Evolutionary conservation across 495 filamentous ascomycete genomes (phyloP).

Genomic region (Penicillium bialowiezense): DNA sequence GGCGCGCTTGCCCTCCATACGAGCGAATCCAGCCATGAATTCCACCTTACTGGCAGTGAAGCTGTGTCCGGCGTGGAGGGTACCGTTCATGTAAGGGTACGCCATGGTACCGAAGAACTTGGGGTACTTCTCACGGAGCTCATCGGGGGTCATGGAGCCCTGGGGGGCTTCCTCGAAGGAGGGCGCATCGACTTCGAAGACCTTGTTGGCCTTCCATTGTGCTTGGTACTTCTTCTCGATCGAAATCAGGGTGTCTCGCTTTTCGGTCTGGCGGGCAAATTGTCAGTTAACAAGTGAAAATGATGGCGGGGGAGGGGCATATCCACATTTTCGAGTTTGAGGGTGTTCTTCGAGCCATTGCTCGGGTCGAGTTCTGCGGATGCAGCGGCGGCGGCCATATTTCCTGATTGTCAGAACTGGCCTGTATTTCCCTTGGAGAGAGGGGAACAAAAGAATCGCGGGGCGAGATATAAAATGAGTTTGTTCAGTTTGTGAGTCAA

Average conservation of each 20-base stretch:
- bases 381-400: constrained; percentile 55
- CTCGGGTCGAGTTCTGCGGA: constrained; percentile 56
- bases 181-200: constrained; percentile 87
- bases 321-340: constrained; percentile 70
- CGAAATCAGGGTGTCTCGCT: constrained; percentile 81
- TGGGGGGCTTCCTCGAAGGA: constrained; percentile 70
- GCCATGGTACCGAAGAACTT: constrained; percentile 95
- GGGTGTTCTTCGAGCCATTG: constrained; percentile 61
- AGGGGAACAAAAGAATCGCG: constrained; percentile 28
- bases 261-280: constrained; percentile 65
- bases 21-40: constrained; percentile 75
- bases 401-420: constrained; percentile 18
- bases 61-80: constrained; percentile 84
- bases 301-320: constrained; percentile 29
- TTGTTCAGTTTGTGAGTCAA: constrained; percentile 23
- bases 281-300: constrained; percentile 19
- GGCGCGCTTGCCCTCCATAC: constrained; percentile 85
- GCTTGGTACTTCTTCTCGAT: constrained; percentile 92
- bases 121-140: constrained; percentile 75
- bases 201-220: constrained; percentile 71
- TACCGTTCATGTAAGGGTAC: constrained; percentile 97
- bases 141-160: constrained; percentile 62
- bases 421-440: constrained; percentile 10
- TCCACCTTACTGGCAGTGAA: constrained; percentile 91
- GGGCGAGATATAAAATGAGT: constrained; percentile 30